Evolutionary conservation across 2,329 filamentous ascomycete species (phyloP).

Genomic region (Neopestalotiopsis sp.): DNA sequence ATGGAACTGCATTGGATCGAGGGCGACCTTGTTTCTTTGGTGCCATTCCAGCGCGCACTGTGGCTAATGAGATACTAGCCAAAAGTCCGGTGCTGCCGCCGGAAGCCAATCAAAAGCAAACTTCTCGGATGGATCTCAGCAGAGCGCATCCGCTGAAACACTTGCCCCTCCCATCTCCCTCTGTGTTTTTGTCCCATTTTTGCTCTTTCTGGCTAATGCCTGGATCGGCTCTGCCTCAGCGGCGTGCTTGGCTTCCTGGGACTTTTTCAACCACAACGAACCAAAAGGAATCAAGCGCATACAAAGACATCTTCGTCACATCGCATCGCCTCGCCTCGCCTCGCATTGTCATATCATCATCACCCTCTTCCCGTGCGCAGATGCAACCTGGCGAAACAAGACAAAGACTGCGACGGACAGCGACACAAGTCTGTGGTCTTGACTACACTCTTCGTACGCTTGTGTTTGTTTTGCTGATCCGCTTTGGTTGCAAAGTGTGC

Average conservation of each 20-base stretch:
- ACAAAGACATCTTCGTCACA: slow-evolving; percentile 1
- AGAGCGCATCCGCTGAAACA: slow-evolving; percentile 21
- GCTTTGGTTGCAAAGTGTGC: slow-evolving; percentile 5
- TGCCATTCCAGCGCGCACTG: slow-evolving; percentile 5
- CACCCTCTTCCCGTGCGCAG: neutral
- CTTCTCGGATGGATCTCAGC: slow-evolving; percentile 8
- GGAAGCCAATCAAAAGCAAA: slow-evolving; percentile 1
- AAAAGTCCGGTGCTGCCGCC: slow-evolving; percentile 11
- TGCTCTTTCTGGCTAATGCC: slow-evolving; percentile 5
- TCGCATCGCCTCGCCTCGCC: neutral
- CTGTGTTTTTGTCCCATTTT: slow-evolving; percentile 11
- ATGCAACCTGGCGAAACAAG: neutral
- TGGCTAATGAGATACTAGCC: slow-evolving; percentile 7
- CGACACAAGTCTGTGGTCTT: neutral
- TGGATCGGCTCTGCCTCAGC: slow-evolving; percentile 9
- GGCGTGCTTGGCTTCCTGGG: neutral
- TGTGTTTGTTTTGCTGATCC: neutral
- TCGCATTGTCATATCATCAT: slow-evolving; percentile 1
- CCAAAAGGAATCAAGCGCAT: neutral
- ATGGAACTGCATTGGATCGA: neutral
- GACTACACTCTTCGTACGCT: neutral
- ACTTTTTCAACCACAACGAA: neutral
- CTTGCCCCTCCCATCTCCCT: slow-evolving; percentile 9
- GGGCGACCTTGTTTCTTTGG: neutral
- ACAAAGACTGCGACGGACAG: neutral